Percentiles rank a stretch among this genome's conserved stretches.
Evolutionary conservation across 2,329 filamentous ascomycete species (phyloP).

Genomic region (Sclerotinia nivalis): DNA sequence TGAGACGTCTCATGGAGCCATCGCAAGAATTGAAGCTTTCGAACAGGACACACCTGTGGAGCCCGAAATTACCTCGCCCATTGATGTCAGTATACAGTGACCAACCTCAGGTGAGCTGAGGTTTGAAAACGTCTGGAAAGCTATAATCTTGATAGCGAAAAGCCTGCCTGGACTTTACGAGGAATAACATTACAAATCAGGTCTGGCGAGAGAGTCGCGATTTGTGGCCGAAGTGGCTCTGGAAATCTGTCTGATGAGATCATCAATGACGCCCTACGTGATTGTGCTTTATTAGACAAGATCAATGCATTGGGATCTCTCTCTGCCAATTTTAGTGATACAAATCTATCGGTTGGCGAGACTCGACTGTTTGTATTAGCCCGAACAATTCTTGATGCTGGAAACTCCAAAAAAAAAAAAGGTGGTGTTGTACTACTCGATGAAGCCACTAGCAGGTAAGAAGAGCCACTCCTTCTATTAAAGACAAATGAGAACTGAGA

Average conservation of each 20-base stretch:
- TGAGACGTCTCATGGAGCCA: conserved; percentile 59
- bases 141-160: neutral
- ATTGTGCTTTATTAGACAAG: neutral
- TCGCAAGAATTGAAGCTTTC: conserved; percentile 56
- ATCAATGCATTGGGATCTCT: neutral
- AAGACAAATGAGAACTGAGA: neutral
- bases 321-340: neutral
- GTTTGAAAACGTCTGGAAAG: conserved; percentile 6
- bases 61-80: conserved; percentile 24
- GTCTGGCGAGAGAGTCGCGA: conserved; percentile 51
- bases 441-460: neutral
- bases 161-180: neutral
- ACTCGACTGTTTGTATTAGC: neutral
- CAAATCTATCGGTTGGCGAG: neutral
- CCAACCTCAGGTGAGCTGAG: conserved; percentile 30
- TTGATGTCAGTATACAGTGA: conserved; percentile 29
- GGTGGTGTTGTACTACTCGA: neutral
- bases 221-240: conserved; percentile 50
- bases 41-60: conserved; percentile 43
- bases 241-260: neutral
- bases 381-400: neutral
- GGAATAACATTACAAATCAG: conserved; percentile 45
- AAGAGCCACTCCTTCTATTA: neutral
- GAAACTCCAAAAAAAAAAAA: neutral
- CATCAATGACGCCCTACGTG: neutral